Conservation (phyloP, 192 early-diverging fungal genomes). For the Coemansia sp. region DNA sequence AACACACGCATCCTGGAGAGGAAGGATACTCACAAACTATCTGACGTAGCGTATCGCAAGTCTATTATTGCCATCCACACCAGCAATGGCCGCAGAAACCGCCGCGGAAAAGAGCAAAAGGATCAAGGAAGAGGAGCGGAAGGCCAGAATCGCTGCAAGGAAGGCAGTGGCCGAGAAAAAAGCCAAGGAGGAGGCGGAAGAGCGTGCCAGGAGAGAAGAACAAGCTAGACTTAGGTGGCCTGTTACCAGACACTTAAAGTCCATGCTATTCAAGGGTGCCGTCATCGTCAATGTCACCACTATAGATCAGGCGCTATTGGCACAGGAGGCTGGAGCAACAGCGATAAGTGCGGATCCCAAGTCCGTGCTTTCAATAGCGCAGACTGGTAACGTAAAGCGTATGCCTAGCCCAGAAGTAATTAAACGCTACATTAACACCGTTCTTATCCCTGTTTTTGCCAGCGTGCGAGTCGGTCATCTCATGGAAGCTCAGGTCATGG, state of each 20-base stretch:
- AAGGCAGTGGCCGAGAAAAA: neutral
- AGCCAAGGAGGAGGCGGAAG: neutral
- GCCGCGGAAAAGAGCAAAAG: neutral
- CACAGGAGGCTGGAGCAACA: slow-evolving; percentile 89
- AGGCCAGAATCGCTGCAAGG: neutral
- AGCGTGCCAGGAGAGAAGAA: neutral
- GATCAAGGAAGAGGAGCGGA: neutral
- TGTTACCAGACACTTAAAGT: neutral
- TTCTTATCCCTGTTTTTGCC: slow-evolving; percentile 96
- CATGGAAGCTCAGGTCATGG: slow-evolving; percentile 80
- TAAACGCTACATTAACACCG: slow-evolving; percentile 84
- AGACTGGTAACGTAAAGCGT: slow-evolving; percentile 78
- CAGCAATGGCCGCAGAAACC: no score
- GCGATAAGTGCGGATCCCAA: slow-evolving; percentile 97
- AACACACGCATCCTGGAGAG: neutral
- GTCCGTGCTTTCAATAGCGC: slow-evolving; percentile 83
- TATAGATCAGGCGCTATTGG: slow-evolving; percentile 89
- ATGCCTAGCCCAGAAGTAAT: slow-evolving; percentile 96
- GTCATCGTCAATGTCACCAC: slow-evolving; percentile 98
- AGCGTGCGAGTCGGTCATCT: slow-evolving; percentile 95
- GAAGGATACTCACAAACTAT: neutral
- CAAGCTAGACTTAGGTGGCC: neutral
- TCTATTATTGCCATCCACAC: neutral
- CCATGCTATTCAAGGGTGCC: slow-evolving; percentile 79
- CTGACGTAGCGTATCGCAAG: neutral